Evolutionary conservation across 176 grass and related monocot species (phyloP), one percentile per base, ranked within the genome.

Genomic region (Rhynchospora breviuscula): DNA sequence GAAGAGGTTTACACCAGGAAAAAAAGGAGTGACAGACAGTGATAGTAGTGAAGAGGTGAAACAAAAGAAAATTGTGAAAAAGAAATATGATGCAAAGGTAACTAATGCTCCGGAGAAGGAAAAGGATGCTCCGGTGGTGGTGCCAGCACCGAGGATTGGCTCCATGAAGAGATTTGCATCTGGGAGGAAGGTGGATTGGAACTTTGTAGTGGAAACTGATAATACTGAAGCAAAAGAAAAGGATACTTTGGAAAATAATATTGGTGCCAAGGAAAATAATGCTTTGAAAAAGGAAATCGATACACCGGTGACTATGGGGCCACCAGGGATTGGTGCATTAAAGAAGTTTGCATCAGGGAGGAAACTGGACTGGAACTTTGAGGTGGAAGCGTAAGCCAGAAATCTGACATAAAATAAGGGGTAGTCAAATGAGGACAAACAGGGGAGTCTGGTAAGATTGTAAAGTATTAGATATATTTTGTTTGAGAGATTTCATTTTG

Each of bases 111-210:
- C 84, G 0, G 87, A 84, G 3, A 81, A 82, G 59, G 84, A 87
- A 10, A 82, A 86, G 43, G 72, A 84, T 70, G 33, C n/a, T 81
- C 3, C 4, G 10, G 17, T 17, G 79, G 15, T 0, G 18, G 58
- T 2, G 56, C 52, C 71, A 11, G 5, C 19, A 4, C 71, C 71
- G 11, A 89, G 63, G 59, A 63, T 99, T 1, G 93, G 93, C 10
- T 84, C 78, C 17, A 88, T 89, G 91, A 87, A 54, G 83, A 84
- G 89, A 69, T 95, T 95, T 79, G 3, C 88, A 8, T 98, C 92
- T 0, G 91, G 93, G 8, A 78, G 89, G 63, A 77, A 72, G 60
- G 79, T 73, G 80, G 87, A 88, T 12, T 99, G 88, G 91, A 72
- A 77, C 64, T 77, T 82, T 19, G 78, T 88, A 78, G 48, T 80